Evolutionary conservation across 768 basidiomycete species (phyloP).

Genomic region (Neoboletus subvelutipes): DNA sequence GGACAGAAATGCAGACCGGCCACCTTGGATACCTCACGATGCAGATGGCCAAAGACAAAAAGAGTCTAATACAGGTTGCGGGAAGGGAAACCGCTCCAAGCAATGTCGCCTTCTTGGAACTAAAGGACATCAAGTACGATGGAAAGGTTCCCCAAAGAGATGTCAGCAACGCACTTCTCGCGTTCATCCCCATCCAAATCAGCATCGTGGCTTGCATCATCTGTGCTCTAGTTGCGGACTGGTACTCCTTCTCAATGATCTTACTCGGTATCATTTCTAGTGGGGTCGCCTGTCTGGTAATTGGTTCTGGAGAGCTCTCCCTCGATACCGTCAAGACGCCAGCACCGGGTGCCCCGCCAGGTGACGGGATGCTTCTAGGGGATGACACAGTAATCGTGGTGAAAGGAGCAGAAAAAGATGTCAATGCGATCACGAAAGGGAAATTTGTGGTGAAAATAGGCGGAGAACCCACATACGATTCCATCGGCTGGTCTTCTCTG

Average conservation of each 20-base stretch:
- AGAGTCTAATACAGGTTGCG: background rate
- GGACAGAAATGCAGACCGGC: constrained; percentile 29
- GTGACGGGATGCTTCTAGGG: constrained; percentile 33
- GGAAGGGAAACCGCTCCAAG: constrained; percentile 21
- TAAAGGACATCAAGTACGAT: constrained; percentile 24
- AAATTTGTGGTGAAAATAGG: constrained; percentile 24
- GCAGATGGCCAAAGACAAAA: constrained; percentile 11
- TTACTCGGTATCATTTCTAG: constrained; percentile 34
- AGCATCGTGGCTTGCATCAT: constrained; percentile 25
- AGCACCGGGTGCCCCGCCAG: constrained; percentile 27
- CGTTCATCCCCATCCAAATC: constrained; percentile 22
- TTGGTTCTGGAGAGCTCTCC: constrained; percentile 30
- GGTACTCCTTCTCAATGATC: constrained; percentile 34
- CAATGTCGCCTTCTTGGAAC: constrained; percentile 22
- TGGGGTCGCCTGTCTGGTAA: constrained; percentile 29
- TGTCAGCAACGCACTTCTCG: constrained; percentile 14
- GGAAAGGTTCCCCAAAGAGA: constrained; percentile 4
- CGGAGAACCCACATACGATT: constrained; percentile 14
- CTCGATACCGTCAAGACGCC: constrained; percentile 19
- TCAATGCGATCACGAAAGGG: constrained; percentile 35
- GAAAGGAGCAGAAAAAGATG: constrained; percentile 31
- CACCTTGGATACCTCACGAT: constrained; percentile 32
- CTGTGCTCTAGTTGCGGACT: constrained; percentile 30
- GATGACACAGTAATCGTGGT: constrained; percentile 29
- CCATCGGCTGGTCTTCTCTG: constrained; percentile 30